Base-by-base conservation (phyloP, 2,329 filamentous ascomycete genomes). In the Penicillium janthinellum region DNA sequence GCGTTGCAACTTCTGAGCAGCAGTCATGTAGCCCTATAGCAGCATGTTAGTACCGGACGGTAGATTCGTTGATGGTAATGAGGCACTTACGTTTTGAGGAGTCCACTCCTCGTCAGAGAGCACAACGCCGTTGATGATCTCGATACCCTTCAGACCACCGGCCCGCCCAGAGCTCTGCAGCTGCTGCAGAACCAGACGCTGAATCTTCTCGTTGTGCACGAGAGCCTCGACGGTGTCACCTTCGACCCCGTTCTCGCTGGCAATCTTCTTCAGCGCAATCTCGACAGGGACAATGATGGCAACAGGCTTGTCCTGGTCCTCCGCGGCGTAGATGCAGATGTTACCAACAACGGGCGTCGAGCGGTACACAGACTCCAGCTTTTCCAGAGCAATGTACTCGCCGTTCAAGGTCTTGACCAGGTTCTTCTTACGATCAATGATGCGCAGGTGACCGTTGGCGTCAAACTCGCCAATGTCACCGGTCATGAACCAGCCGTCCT, bases 401-500 rank as follows among this genome's bases (percentile, higher is more conserved):
- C 94, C 94, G 61, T 93, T 92, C 65, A 91, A 86, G 64, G 95
- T 93, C 87, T 98, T 98, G 77, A 98, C 91, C 57, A 98, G 82
- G 79, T 98, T 98, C 88, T 98, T 98, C 86, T 96, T 93, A 68
- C 94, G 91, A 77, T 98, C 94, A 72, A 98, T 93, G 74, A 98
- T 89, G 68, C 84, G 86, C 66, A 98, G 79, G 75, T 96, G 90
- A 45, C 94, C 94, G 62, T 89, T 83, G 47, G 81, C 74, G 76
- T 94, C 88, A 70, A 94, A 95, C 75, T 97, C 91, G 70, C 94
- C 94, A 75, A 98, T 95, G 71, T 98, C 94, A 62, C 94, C 94
- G 15, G 92, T 96, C 84, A 90, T 94, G 85, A 98, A 98, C 95
- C 95, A 98, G 52, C 92, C 92, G 70, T 96, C 95, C 3, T 86